Base-by-base conservation (phyloP, 2,329 filamentous ascomycete genomes). In the Pyrenochaeta sp. region DNA sequence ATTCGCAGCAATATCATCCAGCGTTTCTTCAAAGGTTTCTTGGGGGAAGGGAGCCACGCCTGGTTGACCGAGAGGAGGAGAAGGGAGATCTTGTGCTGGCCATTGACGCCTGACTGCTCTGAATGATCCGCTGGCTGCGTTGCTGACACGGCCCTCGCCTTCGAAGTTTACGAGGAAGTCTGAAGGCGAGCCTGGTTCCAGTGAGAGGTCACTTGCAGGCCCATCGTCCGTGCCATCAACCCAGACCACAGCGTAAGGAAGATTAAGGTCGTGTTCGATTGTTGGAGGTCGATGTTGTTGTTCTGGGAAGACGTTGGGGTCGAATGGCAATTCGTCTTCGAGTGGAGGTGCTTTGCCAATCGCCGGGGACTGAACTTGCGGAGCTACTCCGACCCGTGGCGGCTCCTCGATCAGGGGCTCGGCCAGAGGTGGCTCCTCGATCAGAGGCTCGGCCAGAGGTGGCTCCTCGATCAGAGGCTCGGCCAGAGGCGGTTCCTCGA, bases 141-240 rank as follows among this genome's bases (percentile, higher is more conserved):
- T 13, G 35, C 13, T 20, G n/a, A n/a, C n/a, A n/a, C n/a, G n/a
- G 5, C 18, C 30, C 9, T 32, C 30, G 17, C 30, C 18, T n/a
- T 11, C 18, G 11, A 19, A 27, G 14, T 29, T 14, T 10, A 53
- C 32, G 4, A 18, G 30, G 18, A 45, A 52, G 19, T 48, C 45
- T 2, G 43, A 22, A 1, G 54, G 54, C 9, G 51, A 37, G 3
- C 46, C 51, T 2, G 54, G 46, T 7, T 34, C 19, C 4, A 22
- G 31, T 4, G 17, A 19, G 14, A 38, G 21, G 7, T 48, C 39
- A 11, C 35, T 27, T 4, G 19, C 36, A 3, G 50, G 43, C 3
- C 53, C 53, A 3, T 51, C 27, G 1, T 44, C 5, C 4, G 41
- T 53, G 18, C 54, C 54, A 7, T 55, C 54, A 3, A 58, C 51